Evolutionary conservation across 352 stramenopile genomes (phyloP).

Genomic region (Pythium inflatum): DNA sequence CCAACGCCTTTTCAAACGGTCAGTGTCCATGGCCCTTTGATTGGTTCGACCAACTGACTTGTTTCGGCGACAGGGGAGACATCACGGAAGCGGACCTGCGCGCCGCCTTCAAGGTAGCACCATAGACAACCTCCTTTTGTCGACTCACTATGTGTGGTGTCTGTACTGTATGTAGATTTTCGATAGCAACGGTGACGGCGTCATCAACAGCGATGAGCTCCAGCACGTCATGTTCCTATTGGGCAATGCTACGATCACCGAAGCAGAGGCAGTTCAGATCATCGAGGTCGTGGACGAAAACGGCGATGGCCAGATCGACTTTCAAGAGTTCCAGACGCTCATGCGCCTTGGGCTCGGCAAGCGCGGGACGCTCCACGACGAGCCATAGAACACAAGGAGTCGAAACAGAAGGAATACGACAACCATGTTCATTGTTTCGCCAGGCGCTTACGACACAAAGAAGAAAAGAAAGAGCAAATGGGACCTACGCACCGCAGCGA

Average conservation of each 20-base stretch:
- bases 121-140: background rate
- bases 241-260: slow-evolving; percentile 51
- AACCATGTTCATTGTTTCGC: no score
- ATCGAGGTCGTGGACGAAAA: slow-evolving; percentile 80
- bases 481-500: no score
- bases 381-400: background rate
- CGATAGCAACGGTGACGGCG: slow-evolving; percentile 71
- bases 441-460: no score
- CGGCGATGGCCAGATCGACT: slow-evolving; percentile 86
- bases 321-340: slow-evolving; percentile 77
- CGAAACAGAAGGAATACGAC: no score
- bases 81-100: slow-evolving; percentile 60
- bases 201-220: slow-evolving; percentile 70
- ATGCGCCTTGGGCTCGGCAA: slow-evolving; percentile 43
- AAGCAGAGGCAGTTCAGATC: slow-evolving; percentile 59
- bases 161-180: slow-evolving; percentile 49
- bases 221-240: slow-evolving; percentile 66
- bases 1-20: slow-evolving; percentile 65
- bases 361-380: background rate
- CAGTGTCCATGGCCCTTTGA: no score
- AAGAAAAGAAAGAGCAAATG: no score
- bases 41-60: background rate
- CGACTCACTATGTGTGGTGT: background rate
- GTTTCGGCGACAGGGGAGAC: slow-evolving; percentile 43
- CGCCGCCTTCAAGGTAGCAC: slow-evolving; percentile 50